Evolutionary conservation across 306 rosid genomes (phyloP).

Genomic region (Senna tora): DNA sequence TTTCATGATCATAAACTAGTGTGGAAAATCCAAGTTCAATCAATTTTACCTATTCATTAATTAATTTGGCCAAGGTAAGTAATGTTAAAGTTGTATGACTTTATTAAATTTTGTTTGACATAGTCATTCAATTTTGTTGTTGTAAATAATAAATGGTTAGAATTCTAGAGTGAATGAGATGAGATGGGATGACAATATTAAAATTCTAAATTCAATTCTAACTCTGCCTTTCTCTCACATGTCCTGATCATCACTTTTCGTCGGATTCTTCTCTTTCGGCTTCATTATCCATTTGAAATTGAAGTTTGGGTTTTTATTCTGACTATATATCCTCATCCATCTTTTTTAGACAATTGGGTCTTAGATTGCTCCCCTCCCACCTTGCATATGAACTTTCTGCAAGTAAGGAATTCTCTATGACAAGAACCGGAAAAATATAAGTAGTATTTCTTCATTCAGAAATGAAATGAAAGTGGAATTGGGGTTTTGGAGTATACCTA

Average conservation of each 20-base stretch:
- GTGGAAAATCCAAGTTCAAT: constrained; percentile 19
- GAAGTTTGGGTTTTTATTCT: constrained; percentile 57
- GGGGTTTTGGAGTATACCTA: constrained; percentile 41
- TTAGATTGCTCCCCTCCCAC: constrained; percentile 23
- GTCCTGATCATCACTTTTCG: constrained; percentile 1
- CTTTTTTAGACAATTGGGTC: constrained; percentile 35
- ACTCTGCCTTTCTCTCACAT: too few species aligned
- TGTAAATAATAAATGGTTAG: too few species aligned
- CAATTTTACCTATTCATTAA: too few species aligned
- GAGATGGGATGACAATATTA: too few species aligned
- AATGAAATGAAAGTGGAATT: background rate
- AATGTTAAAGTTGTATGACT: too few species aligned
- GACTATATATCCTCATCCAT: constrained; percentile 40
- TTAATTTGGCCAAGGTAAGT: too few species aligned
- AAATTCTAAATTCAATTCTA: too few species aligned
- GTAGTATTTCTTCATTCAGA: too few species aligned
- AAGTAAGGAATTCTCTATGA: constrained; percentile 38
- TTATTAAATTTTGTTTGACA: too few species aligned
- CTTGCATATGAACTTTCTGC: constrained; percentile 27
- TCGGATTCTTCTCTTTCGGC: constrained; percentile 28
- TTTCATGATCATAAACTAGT: too few species aligned
- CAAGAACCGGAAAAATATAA: constrained; percentile 8
- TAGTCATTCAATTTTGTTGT: too few species aligned
- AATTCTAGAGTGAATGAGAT: too few species aligned
- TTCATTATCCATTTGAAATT: constrained; percentile 30